Percentiles rank a stretch among this genome's conserved stretches.
phyloP scores from a whole-genome alignment of 352 stramenopile species.

The Globisporangium heterothallicum region DNA sequence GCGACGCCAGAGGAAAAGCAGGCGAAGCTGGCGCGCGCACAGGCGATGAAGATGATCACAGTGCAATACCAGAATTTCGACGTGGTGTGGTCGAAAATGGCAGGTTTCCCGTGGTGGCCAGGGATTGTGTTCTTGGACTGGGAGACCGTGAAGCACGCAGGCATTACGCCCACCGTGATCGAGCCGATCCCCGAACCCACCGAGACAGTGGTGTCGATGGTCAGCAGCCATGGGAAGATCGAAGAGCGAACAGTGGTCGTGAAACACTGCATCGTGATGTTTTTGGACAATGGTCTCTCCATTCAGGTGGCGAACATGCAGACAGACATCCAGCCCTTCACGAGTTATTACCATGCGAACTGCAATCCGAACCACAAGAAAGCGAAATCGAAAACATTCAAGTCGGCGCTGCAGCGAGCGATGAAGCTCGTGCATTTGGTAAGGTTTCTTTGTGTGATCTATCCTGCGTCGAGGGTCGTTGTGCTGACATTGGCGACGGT shows the following conservation, averaged over 20 bases:
- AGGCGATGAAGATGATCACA: conserved; percentile 34
- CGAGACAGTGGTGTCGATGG: conserved; percentile 8
- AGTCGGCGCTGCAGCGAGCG: background rate
- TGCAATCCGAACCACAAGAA: conserved; percentile 19
- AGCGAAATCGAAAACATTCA: conserved; percentile 7
- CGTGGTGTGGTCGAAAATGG: conserved; percentile 74
- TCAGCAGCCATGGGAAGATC: conserved; percentile 20
- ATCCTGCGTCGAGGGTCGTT: background rate
- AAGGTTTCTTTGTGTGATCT: conserved; percentile 4
- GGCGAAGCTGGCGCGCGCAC: conserved; percentile 19
- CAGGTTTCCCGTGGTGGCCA: conserved; percentile 74
- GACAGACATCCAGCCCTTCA: conserved; percentile 39
- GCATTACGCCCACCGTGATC: conserved; percentile 32
- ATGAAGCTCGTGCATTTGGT: conserved; percentile 49
- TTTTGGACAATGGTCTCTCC: conserved; percentile 56
- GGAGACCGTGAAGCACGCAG: conserved; percentile 36
- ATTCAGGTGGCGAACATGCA: conserved; percentile 41
- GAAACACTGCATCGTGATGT: conserved; percentile 45
- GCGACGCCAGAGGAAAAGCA: conserved; percentile 15
- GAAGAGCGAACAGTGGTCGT: conserved; percentile 7
- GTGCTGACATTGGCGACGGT: background rate
- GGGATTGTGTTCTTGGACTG: conserved; percentile 67
- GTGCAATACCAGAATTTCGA: conserved; percentile 65
- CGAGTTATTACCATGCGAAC: conserved; percentile 40
- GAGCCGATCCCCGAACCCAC: conserved; percentile 33